phyloP scores from a whole-genome alignment of 768 basidiomycete species.

The Rubroboletus satanas region DNA sequence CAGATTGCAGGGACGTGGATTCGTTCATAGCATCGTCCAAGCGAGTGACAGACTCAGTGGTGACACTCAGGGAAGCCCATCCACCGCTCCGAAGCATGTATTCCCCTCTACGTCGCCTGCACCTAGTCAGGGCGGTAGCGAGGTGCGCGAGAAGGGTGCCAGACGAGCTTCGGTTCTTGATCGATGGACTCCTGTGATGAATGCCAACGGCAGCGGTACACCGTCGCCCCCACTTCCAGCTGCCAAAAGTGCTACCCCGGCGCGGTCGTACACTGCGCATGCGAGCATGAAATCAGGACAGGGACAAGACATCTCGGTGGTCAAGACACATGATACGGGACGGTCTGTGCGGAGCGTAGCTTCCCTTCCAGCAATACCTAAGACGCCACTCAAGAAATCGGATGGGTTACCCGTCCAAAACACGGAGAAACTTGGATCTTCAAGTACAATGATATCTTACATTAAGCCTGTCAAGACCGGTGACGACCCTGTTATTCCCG shows the following conservation, averaged over 20 bases:
- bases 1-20: slow-evolving; percentile 77
- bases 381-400: slow-evolving; percentile 26
- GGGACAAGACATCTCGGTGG: slow-evolving; percentile 18
- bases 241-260: slow-evolving; percentile 39
- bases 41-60: slow-evolving; percentile 53
- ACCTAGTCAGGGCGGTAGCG: slow-evolving; percentile 31
- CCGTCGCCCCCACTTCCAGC: slow-evolving; percentile 36
- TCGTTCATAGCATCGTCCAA: slow-evolving; percentile 80
- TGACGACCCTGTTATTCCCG: slow-evolving; percentile 35
- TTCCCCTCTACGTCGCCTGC: slow-evolving; percentile 28
- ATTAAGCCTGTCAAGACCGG: slow-evolving; percentile 49
- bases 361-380: slow-evolving; percentile 37
- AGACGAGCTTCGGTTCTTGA: slow-evolving; percentile 56
- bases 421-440: slow-evolving; percentile 55
- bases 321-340: slow-evolving; percentile 32
- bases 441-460: slow-evolving; percentile 70
- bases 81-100: slow-evolving; percentile 23
- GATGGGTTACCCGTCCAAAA: slow-evolving; percentile 22
- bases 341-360: slow-evolving; percentile 39
- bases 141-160: slow-evolving; percentile 37
- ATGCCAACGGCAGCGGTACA: slow-evolving; percentile 26
- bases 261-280: slow-evolving; percentile 39
- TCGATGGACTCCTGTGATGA: slow-evolving; percentile 55
- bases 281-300: slow-evolving; percentile 22
- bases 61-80: slow-evolving; percentile 32